Evolutionary conservation across 2,329 filamentous ascomycete genomes (phyloP), one percentile per base, ranked within the genome.

Genomic region (Lecanicillium sp.): DNA sequence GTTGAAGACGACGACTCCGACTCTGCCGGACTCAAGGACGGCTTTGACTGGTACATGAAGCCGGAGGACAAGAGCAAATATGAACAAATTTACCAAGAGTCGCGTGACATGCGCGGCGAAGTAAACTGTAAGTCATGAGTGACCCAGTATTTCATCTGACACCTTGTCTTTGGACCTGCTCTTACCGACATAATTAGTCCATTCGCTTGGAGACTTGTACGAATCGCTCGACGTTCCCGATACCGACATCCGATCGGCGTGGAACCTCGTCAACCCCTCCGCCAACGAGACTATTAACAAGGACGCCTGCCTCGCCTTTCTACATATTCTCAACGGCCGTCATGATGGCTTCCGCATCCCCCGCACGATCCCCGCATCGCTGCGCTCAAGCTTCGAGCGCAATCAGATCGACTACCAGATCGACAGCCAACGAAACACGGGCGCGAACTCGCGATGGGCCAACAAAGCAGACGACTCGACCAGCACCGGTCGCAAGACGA

Each of bases 31-130:
- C 74, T 98, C 53, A 95, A 95, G 65, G 90, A 96, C 67, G 91
- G 91, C 11, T 98, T 98, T 67, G 93, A 98, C 66, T 98, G 93
- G 93, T 98, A 98, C 72, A 98, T 98, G 89, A 90, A 83, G 51
- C 93, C 93, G 1, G 69, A 74, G 24, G 90, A 98, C 70, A 94
- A 94, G 70, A 64, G 81, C 55, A 97, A 96, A 68, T 98, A 98
- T 71, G 90, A 96, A 68, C 88, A 91, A 59, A 98, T 98, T 68
- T 98, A 97, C 70, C 86, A 86, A 55, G 90, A 94, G 60, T 94
- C 90, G 70, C 81, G 90, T 52, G 87, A 95, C 66, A 81, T 84
- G 64, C 84, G 90, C 44, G 93, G 93, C 55, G 88, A 95, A 61
- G 78, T 90, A 58, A 75, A 83, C 50, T 90, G 86, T 89, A 64